Evolutionary conservation across 2,329 filamentous ascomycete species (phyloP).

Genomic region (Cladosporium oxysporum): DNA sequence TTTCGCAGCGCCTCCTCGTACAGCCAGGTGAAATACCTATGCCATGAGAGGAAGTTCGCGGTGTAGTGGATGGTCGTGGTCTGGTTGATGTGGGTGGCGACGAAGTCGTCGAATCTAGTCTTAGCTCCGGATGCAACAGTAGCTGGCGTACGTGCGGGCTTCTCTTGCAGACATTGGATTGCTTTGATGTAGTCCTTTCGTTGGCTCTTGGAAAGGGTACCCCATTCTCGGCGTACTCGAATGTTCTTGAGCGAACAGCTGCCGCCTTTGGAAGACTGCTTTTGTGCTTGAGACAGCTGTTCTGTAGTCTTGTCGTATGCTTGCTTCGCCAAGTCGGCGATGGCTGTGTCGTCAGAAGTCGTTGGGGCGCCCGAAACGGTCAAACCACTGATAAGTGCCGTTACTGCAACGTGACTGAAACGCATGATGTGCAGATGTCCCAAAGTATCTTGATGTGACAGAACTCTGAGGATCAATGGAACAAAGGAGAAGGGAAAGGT

Average conservation of each 20-base stretch:
- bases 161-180: constrained; percentile 24
- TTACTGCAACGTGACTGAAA: not conserved
- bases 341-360: not conserved
- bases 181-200: constrained; percentile 28
- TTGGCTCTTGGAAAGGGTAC: constrained; percentile 26
- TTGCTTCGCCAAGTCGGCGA: constrained; percentile 10
- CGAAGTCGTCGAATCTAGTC: constrained; percentile 35
- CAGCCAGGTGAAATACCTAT: constrained; percentile 45
- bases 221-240: constrained; percentile 47
- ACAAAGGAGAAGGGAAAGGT: not conserved
- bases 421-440: constrained; percentile 4
- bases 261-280: not conserved
- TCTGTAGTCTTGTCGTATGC: constrained; percentile 1
- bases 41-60: constrained; percentile 44
- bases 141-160: constrained; percentile 20
- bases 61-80: constrained; percentile 28
- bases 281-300: not conserved
- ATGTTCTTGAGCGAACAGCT: constrained; percentile 37
- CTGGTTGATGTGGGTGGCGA: constrained; percentile 32
- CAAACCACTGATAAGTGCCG: not conserved
- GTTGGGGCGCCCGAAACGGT: not conserved
- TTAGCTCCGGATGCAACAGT: constrained; percentile 29
- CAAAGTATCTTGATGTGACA: not conserved
- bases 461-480: not conserved
- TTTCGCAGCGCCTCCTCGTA: constrained; percentile 47